A percentile compares a stretch with the other conserved stretches of the same genome.
Evolutionary conservation across 768 basidiomycete genomes (phyloP).

Genomic region (Pleurotus sapidus): DNA sequence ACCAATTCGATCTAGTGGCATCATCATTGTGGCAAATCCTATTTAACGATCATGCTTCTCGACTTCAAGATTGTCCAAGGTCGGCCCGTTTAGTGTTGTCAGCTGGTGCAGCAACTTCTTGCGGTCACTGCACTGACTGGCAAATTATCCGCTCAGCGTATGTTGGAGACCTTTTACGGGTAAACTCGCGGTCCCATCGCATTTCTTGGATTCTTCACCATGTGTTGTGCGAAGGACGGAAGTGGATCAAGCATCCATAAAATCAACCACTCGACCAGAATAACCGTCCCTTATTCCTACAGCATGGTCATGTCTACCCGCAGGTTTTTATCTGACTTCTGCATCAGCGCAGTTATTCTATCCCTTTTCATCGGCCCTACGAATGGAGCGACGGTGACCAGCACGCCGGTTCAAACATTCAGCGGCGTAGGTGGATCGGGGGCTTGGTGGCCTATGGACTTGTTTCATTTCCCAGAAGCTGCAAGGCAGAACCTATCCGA

Average conservation of each 20-base stretch:
- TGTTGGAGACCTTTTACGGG: no score
- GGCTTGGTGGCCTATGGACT: constrained; percentile 45
- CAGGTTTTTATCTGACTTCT: neutral
- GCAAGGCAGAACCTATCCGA: constrained; percentile 37
- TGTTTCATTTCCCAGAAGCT: constrained; percentile 35
- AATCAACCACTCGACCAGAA: no score
- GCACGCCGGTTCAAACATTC: constrained; percentile 31
- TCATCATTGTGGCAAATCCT: no score
- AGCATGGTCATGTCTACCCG: neutral
- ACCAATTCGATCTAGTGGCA: neutral
- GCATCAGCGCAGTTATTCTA: constrained; percentile 10
- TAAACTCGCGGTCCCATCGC: no score
- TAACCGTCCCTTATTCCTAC: no score
- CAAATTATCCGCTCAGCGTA: no score
- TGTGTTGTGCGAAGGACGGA: neutral
- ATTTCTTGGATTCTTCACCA: no score
- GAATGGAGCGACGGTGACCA: constrained; percentile 22
- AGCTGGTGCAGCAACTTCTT: no score
- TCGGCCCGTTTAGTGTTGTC: no score
- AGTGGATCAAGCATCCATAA: neutral
- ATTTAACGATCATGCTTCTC: no score
- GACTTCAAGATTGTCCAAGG: no score
- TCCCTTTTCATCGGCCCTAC: constrained; percentile 11
- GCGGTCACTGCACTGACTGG: no score
- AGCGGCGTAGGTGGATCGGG: constrained; percentile 41